Base-by-base conservation (phyloP, 768 basidiomycete genomes). In the Xerocomus brunneocitrinus region DNA sequence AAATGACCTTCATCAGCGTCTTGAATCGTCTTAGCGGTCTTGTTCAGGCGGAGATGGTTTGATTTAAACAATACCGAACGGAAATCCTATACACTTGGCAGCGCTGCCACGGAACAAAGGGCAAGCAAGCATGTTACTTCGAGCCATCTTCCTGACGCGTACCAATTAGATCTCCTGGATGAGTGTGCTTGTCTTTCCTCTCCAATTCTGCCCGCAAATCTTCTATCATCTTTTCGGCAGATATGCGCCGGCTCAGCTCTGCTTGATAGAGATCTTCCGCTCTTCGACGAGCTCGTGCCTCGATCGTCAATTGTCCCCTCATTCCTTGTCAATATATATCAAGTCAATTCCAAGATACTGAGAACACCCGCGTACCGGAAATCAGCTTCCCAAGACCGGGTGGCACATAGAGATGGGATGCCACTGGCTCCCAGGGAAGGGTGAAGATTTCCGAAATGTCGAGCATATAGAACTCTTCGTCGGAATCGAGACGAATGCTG, bases 301-400 rank as follows among this genome's bases (percentile, higher is more conserved):
- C 68, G 27, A 62, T 53, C 12, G 39, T 47, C 30, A 75, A 61
- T 42, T 72, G 65, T 51, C 61, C 66, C 39, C 61, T 69, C 74
- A 75, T 76, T 49, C 54, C 62, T 61, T 53, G 53, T 22, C 25
- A 34, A 34, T 30, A 31, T 4, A 40, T 34, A 38, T 61, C 16
- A 53, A 46, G 19, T 49, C 41, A 41, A 44, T n/a, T 34, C 42
- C 6, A 32, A 42, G 16, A 27, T 24, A n/a, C 27, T 25, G 51
- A 52, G 34, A 14, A 47, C 24, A 40, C 4, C 38, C 16, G 39
- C 68, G 45, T 58, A 75, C 73, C 65, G 35, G 69, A 64, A 40
- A 74, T 58, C 31, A 75, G 69, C 47, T 66, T 66, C 36, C 64
- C 66, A 14, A 74, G 58, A 12, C 65, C 58, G 3, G 71, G 69